Conservation (phyloP, 148 eudicot genomes). For the Rhododendron ferrugineum region DNA sequence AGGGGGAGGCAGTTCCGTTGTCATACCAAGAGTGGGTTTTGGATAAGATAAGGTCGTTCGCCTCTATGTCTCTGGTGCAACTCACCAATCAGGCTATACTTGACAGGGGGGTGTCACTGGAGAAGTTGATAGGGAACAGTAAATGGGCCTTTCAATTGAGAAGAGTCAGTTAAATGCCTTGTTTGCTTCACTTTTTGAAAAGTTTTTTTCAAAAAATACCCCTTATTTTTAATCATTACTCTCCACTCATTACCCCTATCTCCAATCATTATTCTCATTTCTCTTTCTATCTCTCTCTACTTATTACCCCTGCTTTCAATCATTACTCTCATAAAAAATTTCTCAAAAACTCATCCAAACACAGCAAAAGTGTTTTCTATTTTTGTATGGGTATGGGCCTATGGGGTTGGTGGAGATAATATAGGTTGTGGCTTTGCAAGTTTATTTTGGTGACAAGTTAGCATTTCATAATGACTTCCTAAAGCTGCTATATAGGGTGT, state of each 20-base stretch:
- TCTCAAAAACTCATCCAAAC: no score
- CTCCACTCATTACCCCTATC: no score
- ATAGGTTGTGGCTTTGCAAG: neutral
- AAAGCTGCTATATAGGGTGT: neutral
- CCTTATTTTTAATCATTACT: no score
- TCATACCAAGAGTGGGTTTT: neutral
- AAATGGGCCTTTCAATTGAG: neutral
- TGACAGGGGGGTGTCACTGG: neutral
- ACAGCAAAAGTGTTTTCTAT: neutral
- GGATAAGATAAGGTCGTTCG: neutral
- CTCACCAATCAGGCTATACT: neutral
- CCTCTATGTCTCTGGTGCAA: neutral
- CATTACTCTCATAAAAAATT: no score
- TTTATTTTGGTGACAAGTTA: neutral
- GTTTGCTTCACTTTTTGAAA: no score
- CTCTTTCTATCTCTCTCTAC: no score
- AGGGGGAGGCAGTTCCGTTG: neutral
- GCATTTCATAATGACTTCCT: neutral
- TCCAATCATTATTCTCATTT: no score
- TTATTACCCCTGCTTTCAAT: no score
- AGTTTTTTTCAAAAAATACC: no score
- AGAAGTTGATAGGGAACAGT: neutral
- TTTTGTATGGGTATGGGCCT: neutral
- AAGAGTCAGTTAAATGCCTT: neutral
- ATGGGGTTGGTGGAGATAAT: neutral